A percentile compares a stretch with the other conserved stretches of the same genome.
Conservation (phyloP, 257 asterid genomes). For the Solanum paucissectum region DNA sequence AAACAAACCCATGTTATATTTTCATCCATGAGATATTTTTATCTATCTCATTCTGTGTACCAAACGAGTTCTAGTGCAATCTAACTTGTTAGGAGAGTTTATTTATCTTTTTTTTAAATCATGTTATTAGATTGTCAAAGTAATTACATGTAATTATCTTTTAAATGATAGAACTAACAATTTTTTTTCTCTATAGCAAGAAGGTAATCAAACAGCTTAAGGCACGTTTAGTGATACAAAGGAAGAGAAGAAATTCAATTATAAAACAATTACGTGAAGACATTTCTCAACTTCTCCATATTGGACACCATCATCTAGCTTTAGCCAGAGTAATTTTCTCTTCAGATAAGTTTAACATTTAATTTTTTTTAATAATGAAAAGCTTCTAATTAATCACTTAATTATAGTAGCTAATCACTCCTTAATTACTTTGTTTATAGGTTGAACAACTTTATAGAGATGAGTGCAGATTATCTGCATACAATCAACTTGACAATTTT, state of each 20-base stretch:
- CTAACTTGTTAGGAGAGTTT: too few relatives aligned
- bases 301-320: conserved; percentile 10
- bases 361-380: neutral
- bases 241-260: conserved; percentile 16
- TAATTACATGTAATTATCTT: neutral
- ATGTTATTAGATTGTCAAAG: too few relatives aligned
- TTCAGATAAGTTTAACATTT: neutral
- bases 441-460: conserved; percentile 18
- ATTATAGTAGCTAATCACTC: neutral
- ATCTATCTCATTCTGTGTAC: too few relatives aligned
- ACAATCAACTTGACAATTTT: conserved; percentile 15
- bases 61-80: too few relatives aligned
- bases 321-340: conserved; percentile 5
- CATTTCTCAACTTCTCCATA: conserved; percentile 20
- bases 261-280: conserved; percentile 18
- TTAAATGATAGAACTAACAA: neutral
- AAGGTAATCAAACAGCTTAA: conserved; percentile 11
- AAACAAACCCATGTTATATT: too few relatives aligned
- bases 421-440: neutral
- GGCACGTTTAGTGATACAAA: conserved; percentile 8
- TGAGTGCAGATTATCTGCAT: conserved; percentile 12
- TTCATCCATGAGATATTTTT: too few relatives aligned
- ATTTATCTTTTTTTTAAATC: too few relatives aligned
- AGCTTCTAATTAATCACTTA: neutral
- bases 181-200: conserved; percentile 4